A percentile compares a stretch with the other conserved stretches of the same genome.
phyloP scores from a whole-genome alignment of 805 yeast species.

The Danielia oregonensis region DNA sequence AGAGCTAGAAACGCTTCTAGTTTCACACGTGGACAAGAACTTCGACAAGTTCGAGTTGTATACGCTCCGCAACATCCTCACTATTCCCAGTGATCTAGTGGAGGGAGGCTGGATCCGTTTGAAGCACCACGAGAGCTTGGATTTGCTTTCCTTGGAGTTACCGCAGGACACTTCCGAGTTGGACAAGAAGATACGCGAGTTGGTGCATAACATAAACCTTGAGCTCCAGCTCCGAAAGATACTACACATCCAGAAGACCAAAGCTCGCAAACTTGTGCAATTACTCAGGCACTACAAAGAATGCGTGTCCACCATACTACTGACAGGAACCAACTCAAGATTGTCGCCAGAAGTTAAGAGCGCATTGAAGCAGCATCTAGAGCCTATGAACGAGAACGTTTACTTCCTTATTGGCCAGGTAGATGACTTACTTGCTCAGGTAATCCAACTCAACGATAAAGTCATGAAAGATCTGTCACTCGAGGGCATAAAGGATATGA shows the following conservation, averaged over 20 bases:
- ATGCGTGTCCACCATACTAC: constrained; percentile 19
- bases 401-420: constrained; percentile 44
- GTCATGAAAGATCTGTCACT: constrained; percentile 18
- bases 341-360: constrained; percentile 20
- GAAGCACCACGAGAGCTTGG: constrained; percentile 62
- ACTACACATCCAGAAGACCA: constrained; percentile 36
- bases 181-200: constrained; percentile 19
- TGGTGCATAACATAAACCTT: constrained; percentile 36
- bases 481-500: constrained; percentile 19
- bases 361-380: constrained; percentile 28
- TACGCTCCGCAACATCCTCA: constrained; percentile 70
- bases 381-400: constrained; percentile 47
- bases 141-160: constrained; percentile 7
- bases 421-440: constrained; percentile 31
- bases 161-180: neutral
- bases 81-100: constrained; percentile 62
- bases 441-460: constrained; percentile 23
- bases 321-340: constrained; percentile 13
- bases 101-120: constrained; percentile 64
- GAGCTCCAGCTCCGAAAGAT: constrained; percentile 44
- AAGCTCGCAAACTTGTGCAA: constrained; percentile 33
- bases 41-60: constrained; percentile 86
- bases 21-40: constrained; percentile 70
- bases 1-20: constrained; percentile 70
- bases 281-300: constrained; percentile 29